Percentiles rank a stretch among this genome's conserved stretches.
Evolutionary conservation across 1,284 basidiomycete genomes (phyloP).

Genomic region (Neolentinus lepideus): DNA sequence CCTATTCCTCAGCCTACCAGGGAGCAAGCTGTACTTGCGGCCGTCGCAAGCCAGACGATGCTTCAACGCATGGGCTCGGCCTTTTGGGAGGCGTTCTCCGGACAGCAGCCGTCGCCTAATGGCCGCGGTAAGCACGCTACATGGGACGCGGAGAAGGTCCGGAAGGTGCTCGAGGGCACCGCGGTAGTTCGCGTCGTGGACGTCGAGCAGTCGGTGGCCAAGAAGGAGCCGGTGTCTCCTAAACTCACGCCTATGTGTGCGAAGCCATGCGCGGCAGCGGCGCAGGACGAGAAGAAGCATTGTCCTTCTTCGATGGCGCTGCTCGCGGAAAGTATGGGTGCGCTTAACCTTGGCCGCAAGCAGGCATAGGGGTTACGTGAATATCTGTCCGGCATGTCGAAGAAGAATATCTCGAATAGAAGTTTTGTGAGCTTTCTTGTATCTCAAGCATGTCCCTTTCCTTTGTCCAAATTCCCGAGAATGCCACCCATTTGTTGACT

Average conservation of each 20-base stretch:
- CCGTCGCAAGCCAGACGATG: constrained; percentile 1
- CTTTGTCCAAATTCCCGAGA: neutral
- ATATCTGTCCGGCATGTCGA: neutral
- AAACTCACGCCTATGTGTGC: neutral
- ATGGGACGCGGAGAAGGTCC: constrained; percentile 72
- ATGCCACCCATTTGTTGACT: neutral
- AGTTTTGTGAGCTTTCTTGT: neutral
- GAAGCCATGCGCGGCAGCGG: neutral
- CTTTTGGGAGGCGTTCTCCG: constrained; percentile 79
- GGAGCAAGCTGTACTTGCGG: constrained; percentile 4
- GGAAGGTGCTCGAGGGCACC: constrained; percentile 68
- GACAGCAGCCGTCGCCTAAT: constrained; percentile 17
- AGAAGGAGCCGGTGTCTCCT: neutral
- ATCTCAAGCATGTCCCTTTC: neutral
- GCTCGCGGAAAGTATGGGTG: constrained; percentile 2
- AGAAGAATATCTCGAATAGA: neutral
- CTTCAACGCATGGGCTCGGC: constrained; percentile 17
- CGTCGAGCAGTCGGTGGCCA: constrained; percentile 33
- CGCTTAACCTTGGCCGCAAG: neutral
- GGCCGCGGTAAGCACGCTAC: constrained; percentile 18
- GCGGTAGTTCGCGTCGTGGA: constrained; percentile 72
- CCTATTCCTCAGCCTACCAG: constrained; percentile 9
- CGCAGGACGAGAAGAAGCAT: neutral
- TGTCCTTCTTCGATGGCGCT: neutral
- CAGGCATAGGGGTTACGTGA: neutral